Evolutionary conservation across 169 alveolate genomes (phyloP).

Genomic region (Theileria sp.): DNA sequence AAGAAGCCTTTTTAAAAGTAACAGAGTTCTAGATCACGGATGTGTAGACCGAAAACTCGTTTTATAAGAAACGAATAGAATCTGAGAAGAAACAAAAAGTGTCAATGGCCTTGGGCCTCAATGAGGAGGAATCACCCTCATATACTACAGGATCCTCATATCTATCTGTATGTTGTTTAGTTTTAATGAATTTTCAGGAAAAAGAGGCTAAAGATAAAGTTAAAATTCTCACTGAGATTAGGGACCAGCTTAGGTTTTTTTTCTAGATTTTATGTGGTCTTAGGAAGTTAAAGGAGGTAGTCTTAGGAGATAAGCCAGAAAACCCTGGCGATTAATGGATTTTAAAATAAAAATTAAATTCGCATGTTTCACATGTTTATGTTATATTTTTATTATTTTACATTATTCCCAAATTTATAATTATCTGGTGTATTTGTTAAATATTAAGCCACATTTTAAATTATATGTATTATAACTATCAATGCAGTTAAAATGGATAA

Average conservation of each 20-base stretch:
- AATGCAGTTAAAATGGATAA: background rate
- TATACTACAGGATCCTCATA: conserved; percentile 73
- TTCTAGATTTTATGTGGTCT: background rate
- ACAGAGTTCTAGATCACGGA: background rate
- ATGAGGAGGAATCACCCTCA: conserved; percentile 64
- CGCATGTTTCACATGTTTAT: background rate
- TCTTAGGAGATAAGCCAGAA: background rate
- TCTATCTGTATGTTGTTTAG: conserved; percentile 21
- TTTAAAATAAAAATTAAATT: background rate
- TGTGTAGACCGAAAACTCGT: conserved; percentile 68
- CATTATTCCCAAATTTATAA: background rate
- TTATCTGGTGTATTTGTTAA: background rate
- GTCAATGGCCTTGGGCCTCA: conserved; percentile 72
- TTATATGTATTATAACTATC: background rate
- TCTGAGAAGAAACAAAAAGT: conserved; percentile 70
- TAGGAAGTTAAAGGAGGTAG: conserved; percentile 52
- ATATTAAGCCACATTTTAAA: background rate
- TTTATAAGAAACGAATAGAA: conserved; percentile 74
- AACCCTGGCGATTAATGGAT: background rate
- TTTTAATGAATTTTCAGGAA: conserved; percentile 19
- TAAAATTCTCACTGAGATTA: conserved; percentile 31
- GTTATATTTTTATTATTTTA: too few species aligned
- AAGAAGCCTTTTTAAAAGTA: conserved; percentile 68
- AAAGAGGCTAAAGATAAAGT: conserved; percentile 62
- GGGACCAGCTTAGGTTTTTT: conserved; percentile 54